Conservation (phyloP, 768 basidiomycete species). For the Phanerodontia chrysosporium region DNA sequence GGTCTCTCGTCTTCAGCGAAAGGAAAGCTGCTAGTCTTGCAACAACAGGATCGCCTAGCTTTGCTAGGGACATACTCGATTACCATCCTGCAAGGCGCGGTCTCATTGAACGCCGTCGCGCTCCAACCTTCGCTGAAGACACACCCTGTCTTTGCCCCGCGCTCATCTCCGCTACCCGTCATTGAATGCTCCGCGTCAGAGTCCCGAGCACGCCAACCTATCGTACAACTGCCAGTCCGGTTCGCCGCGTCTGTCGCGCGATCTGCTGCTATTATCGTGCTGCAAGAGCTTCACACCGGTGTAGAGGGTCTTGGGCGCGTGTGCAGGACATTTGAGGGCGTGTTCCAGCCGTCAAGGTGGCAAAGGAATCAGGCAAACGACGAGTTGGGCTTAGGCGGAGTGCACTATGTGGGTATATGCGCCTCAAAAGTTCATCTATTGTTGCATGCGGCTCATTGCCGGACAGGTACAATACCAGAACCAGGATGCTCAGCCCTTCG, state of each 20-base stretch:
- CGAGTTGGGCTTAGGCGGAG: constrained; percentile 43
- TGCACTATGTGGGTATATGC: constrained; percentile 41
- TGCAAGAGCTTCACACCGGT: constrained; percentile 56
- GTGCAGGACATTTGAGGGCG: constrained; percentile 56
- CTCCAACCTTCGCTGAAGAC: constrained; percentile 35
- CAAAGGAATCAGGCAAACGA: constrained; percentile 29
- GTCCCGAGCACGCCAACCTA: constrained; percentile 12
- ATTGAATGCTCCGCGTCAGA: constrained; percentile 27
- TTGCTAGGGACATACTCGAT: constrained; percentile 67
- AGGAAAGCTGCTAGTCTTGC: constrained; percentile 41
- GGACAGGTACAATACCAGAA: constrained; percentile 22
- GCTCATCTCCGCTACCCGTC: constrained; percentile 72
- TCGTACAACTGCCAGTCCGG: not conserved
- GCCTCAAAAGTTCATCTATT: not conserved
- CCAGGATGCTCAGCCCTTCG: constrained; percentile 31
- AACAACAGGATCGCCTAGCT: constrained; percentile 48
- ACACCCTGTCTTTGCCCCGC: constrained; percentile 69
- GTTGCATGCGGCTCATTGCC: not conserved
- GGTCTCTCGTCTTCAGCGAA: constrained; percentile 14
- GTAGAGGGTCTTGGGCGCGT: constrained; percentile 64
- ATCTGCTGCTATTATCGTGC: constrained; percentile 39
- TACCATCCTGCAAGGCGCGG: constrained; percentile 55
- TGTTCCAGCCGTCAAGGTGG: constrained; percentile 53
- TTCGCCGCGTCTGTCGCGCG: not conserved
- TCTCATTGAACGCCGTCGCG: constrained; percentile 55